Percentiles rank a stretch among this genome's conserved stretches.
These are phyloP conservation scores for Globisporangium parvum DNA, from an alignment of 352 stramenopile species.

Conservation along the genomic window DNA sequence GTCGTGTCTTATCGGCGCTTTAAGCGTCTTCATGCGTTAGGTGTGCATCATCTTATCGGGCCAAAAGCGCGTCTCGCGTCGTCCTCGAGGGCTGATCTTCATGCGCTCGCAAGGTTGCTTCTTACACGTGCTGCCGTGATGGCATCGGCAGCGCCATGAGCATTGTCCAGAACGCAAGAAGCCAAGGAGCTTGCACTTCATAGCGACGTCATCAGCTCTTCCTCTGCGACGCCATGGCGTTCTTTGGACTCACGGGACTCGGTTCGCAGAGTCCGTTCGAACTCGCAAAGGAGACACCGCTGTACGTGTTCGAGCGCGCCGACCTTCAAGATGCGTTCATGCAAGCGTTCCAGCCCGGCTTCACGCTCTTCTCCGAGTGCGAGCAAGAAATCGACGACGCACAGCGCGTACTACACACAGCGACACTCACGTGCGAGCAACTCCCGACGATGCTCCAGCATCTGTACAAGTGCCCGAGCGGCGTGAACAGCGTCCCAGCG, in stretches of 20 bases:
- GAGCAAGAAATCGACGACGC: slow-evolving; percentile 41
- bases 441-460: slow-evolving; percentile 30
- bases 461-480: slow-evolving; percentile 59
- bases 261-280: slow-evolving; percentile 60
- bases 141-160: too few relatives aligned
- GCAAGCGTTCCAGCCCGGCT: slow-evolving; percentile 37
- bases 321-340: slow-evolving; percentile 67
- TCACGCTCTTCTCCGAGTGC: slow-evolving; percentile 47
- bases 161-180: too few relatives aligned
- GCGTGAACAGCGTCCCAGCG: slow-evolving; percentile 45
- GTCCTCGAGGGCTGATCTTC: too few relatives aligned
- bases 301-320: slow-evolving; percentile 41
- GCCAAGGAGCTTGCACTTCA: too few relatives aligned
- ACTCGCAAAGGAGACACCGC: slow-evolving; percentile 38
- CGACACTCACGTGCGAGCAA: slow-evolving; percentile 32
- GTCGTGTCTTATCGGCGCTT: too few relatives aligned
- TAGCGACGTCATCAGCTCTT: too few relatives aligned
- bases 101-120: too few relatives aligned
- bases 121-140: too few relatives aligned
- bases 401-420: slow-evolving; percentile 17
- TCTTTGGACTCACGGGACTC: slow-evolving; percentile 58
- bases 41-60: too few relatives aligned
- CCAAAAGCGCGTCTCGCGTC: too few relatives aligned
- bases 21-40: too few relatives aligned
- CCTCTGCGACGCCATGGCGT: slow-evolving; percentile 32